These are phyloP conservation scores for Trametes sanguinea DNA, from an alignment of 768 basidiomycete species.

Conservation along the genomic window DNA sequence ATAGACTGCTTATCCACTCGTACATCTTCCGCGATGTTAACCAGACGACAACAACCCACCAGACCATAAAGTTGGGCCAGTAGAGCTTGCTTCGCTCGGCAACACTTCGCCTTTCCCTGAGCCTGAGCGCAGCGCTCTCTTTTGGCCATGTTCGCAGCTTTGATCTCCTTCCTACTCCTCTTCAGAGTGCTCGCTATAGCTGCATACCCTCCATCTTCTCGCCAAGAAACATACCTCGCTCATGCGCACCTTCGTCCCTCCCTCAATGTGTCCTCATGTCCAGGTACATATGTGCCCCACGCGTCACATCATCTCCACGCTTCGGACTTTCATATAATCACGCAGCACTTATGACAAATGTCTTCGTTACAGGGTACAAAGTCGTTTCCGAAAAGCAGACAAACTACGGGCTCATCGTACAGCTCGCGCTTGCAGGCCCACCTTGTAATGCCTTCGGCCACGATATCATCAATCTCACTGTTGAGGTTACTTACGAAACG, in stretches of 20 bases:
- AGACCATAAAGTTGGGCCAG: conserved; percentile 10
- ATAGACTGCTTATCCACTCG: too few species aligned
- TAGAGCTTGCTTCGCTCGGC: conserved; percentile 13
- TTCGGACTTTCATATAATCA: too few species aligned
- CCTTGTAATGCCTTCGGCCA: conserved; percentile 67
- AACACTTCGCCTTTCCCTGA: conserved; percentile 12
- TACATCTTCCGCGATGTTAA: neutral
- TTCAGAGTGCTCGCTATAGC: conserved; percentile 10
- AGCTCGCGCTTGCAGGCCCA: conserved; percentile 52
- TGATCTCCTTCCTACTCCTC: conserved; percentile 18
- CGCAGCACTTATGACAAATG: neutral
- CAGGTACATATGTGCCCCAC: conserved; percentile 19
- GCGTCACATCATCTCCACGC: too few species aligned
- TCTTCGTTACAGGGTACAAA: conserved; percentile 49
- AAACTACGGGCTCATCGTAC: conserved; percentile 52
- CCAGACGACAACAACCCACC: neutral
- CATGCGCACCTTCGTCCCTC: conserved; percentile 16
- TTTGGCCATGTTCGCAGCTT: conserved; percentile 13
- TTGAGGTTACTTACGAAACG: conserved; percentile 65
- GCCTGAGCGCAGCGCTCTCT: neutral
- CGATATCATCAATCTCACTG: conserved; percentile 58
- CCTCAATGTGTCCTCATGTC: conserved; percentile 32
- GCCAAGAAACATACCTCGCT: neutral
- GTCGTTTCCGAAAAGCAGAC: conserved; percentile 47
- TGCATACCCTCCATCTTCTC: conserved; percentile 14